phyloP scores from a whole-genome alignment of 2,329 filamentous ascomycete species.

The Gaeumannomyces tritici region DNA sequence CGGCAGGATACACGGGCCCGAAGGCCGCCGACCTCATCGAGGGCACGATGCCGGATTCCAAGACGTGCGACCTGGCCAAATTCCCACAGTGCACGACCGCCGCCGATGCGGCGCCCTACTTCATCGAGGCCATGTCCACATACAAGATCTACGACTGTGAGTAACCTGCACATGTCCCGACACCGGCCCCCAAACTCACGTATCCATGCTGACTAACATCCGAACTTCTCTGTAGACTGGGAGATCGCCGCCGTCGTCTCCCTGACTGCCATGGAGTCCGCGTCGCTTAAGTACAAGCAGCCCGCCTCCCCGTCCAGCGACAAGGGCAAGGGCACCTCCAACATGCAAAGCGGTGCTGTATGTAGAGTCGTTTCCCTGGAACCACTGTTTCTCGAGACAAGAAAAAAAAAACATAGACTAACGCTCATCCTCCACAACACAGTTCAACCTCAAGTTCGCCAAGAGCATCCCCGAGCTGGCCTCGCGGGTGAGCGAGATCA shows the following conservation, averaged over 20 bases:
- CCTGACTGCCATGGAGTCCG: constrained; percentile 64
- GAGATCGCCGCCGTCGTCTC: constrained; percentile 63
- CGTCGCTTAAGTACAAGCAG: constrained; percentile 59
- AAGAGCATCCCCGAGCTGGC: constrained; percentile 27
- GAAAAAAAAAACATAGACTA: too few species aligned
- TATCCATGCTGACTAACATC: background rate
- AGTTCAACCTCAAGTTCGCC: constrained; percentile 39
- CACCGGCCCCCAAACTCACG: background rate
- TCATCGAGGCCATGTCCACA: constrained; percentile 44
- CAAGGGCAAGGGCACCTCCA: constrained; percentile 50
- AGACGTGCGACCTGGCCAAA: constrained; percentile 37
- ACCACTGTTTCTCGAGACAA: too few species aligned
- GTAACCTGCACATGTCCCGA: background rate
- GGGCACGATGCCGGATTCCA: constrained; percentile 47
- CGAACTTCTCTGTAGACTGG: constrained; percentile 17
- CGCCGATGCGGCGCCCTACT: constrained; percentile 45
- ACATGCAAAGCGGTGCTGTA: constrained; percentile 14
- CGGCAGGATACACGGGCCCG: constrained; percentile 4
- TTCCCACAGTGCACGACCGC: constrained; percentile 55
- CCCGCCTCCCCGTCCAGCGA: constrained; percentile 37
- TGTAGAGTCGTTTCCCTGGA: background rate
- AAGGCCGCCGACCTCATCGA: constrained; percentile 30
- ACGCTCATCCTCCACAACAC: constrained; percentile 34
- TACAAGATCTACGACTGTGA: constrained; percentile 40
- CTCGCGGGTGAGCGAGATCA: constrained; percentile 9